Base-by-base conservation (phyloP, 2,329 filamentous ascomycete genomes). In the Phialophora expanda region DNA sequence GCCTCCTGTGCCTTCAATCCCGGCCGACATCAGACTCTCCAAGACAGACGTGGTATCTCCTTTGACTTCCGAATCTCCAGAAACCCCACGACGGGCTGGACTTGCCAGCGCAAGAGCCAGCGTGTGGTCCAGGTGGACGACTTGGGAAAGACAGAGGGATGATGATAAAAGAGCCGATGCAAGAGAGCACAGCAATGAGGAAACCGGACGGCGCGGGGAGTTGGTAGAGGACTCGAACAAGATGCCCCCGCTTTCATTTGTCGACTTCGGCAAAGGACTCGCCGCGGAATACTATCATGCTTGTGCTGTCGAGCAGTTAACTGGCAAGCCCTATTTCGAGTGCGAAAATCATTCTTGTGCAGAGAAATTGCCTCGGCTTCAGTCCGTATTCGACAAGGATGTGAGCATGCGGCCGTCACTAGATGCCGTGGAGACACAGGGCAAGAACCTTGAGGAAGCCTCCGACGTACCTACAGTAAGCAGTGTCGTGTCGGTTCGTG, bases 241-340 rank as follows among this genome's bases (percentile, higher is more conserved):
- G 28, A 20, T 7, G 7, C 41, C n/a, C 12, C 14, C 30, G n/a
- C 20, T 44, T 22, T 4, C 22, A 22, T 5, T 24, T 20, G 54
- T 50, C 20, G 20, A 60, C 22, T 24, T 26, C 41, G 54, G 54
- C 41, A 55, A 63, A 51, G 71, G 73, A 6, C 68, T 72, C 44
- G 70, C 73, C 24, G 69, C 65, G 34, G 72, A 74, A 62, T 73
- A 74, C 44, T 74, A 69, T 61, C 79, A 81, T 70, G 81, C 80
- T 4, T 80, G 79, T 67, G 77, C 79, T 1, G 76, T 81, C 66
- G 80, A 82, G 53, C 68, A 79, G n/a, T 75, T 80, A 60, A 79
- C 75, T 56, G 73, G 74, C 20, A 74, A 71, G 7, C 76, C 78
- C 0, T 82, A 78, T 66, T 81, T 81, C 56, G 77, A 81, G 65